Percentiles rank a stretch among this genome's conserved stretches.
These are phyloP conservation scores for Cryphonectria naterciae DNA, from an alignment of 2,329 filamentous ascomycete species.

Conservation along the genomic window DNA sequence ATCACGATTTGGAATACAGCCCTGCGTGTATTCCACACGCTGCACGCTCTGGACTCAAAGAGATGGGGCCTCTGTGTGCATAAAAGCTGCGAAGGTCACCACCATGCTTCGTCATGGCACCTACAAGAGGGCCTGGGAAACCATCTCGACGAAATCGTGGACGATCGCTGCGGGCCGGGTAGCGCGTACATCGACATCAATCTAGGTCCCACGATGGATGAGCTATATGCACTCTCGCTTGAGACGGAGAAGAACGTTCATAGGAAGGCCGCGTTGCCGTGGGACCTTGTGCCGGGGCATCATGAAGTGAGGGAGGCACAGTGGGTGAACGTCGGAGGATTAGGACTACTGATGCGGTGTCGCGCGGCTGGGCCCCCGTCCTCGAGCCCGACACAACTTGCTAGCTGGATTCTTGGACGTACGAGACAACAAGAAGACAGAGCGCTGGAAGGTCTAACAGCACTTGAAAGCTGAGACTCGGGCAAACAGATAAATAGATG, in stretches of 20 bases:
- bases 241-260: background rate
- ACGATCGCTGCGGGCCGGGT: too few species aligned
- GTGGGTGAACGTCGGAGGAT: background rate
- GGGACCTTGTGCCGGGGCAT: background rate
- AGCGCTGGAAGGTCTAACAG: background rate
- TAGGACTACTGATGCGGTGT: background rate
- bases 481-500: background rate
- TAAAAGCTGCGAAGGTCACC: background rate
- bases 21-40: slow-evolving; percentile 18
- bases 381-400: background rate
- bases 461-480: background rate
- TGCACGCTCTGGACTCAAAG: background rate
- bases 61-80: background rate
- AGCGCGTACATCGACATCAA: background rate
- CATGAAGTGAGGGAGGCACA: background rate
- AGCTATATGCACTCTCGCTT: background rate
- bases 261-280: too few species aligned
- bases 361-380: background rate
- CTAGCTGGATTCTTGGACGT: slow-evolving; percentile 18
- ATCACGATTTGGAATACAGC: slow-evolving; percentile 19
- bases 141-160: background rate
- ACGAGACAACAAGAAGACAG: slow-evolving; percentile 15
- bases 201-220: background rate
- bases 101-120: background rate
- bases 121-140: background rate